These are phyloP conservation scores for Elongisporangium prolatum DNA, from an alignment of 352 stramenopile species.

Conservation along the genomic window DNA sequence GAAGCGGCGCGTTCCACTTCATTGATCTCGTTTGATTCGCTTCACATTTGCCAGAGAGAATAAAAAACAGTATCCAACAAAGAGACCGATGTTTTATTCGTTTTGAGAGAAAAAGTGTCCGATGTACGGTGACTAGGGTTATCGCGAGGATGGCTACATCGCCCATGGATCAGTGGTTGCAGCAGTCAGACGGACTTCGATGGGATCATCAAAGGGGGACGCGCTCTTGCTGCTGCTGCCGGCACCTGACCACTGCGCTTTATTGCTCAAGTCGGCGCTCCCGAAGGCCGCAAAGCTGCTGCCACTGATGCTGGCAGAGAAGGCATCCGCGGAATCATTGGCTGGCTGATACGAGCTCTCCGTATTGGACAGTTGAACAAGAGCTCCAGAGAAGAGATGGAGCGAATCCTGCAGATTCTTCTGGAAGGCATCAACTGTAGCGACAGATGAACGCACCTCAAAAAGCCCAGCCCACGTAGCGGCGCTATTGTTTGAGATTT, in stretches of 20 bases:
- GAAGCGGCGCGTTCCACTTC: not conserved
- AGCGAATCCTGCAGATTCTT: constrained; percentile 31
- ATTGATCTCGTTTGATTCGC: not conserved
- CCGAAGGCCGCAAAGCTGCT: not conserved
- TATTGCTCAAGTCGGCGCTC: not conserved
- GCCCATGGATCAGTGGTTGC: not conserved
- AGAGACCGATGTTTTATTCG: not conserved
- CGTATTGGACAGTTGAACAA: constrained; percentile 9
- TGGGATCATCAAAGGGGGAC: not conserved
- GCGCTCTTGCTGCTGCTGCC: not conserved
- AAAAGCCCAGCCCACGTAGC: constrained; percentile 27
- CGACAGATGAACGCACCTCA: constrained; percentile 46
- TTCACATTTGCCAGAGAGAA: not conserved
- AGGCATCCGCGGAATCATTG: not conserved
- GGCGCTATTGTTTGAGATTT: not conserved
- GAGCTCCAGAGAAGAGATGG: constrained; percentile 29
- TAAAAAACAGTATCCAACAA: not conserved
- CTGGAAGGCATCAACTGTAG: constrained; percentile 37
- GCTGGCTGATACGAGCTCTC: not conserved
- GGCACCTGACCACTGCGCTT: not conserved
- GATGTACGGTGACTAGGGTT: not conserved
- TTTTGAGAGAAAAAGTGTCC: not conserved
- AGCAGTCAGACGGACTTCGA: not conserved
- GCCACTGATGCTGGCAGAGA: not conserved
- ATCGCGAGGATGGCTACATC: not conserved